These are phyloP conservation scores for Ogataea wickerhamii DNA, from an alignment of 805 yeast genomes.

Conservation along the genomic window DNA sequence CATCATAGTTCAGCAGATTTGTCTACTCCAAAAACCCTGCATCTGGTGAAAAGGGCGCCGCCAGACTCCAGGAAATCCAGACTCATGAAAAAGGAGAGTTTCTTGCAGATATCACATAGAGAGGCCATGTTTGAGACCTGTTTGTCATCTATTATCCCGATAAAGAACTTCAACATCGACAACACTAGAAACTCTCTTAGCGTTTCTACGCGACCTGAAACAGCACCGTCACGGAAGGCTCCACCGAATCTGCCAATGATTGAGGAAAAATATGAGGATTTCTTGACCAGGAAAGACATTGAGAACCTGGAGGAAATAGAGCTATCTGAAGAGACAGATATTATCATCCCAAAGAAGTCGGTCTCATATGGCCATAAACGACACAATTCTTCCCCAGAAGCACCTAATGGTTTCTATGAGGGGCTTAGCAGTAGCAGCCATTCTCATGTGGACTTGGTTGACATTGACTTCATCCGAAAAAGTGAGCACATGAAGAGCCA, in stretches of 20 bases:
- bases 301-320: not conserved
- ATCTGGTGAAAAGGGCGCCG: not conserved
- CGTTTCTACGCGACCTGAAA: not conserved
- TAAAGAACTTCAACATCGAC: constrained; percentile 15
- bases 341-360: not conserved
- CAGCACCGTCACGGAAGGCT: not conserved
- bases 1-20: constrained; percentile 2
- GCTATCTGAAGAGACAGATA: not conserved
- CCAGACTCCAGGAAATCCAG: constrained; percentile 3
- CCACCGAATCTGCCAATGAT: constrained; percentile 5
- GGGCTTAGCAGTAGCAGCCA: not conserved
- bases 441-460: constrained; percentile 1
- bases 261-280: constrained; percentile 3
- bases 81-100: constrained; percentile 30
- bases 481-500: too few relatives aligned
- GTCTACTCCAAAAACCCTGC: not conserved
- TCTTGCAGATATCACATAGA: constrained; percentile 17
- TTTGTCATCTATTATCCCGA: constrained; percentile 8
- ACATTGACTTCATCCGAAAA: not conserved
- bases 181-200: not conserved
- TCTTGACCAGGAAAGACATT: constrained; percentile 5
- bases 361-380: constrained; percentile 13
- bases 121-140: constrained; percentile 11
- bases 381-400: constrained; percentile 25
- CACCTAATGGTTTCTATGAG: constrained; percentile 5